These are phyloP conservation scores for Hypoxylon subgilvum DNA, from an alignment of 495 filamentous ascomycete genomes.

Conservation along the genomic window DNA sequence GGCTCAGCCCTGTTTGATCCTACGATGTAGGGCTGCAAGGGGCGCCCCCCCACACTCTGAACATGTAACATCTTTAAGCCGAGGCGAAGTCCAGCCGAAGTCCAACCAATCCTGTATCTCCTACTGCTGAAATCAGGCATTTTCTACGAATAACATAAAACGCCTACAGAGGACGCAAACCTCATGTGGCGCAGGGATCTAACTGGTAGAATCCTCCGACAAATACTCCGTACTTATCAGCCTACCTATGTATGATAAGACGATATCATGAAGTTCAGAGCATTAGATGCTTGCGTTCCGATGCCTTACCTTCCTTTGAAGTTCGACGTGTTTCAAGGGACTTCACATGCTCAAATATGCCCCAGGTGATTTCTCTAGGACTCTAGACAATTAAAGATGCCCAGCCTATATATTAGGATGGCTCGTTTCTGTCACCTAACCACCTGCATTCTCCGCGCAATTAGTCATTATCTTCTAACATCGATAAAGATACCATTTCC, in stretches of 20 bases:
- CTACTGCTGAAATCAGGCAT: background rate
- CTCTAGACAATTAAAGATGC: background rate
- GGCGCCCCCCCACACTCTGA: too few species aligned
- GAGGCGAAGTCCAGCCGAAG: too few species aligned
- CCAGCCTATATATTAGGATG: background rate
- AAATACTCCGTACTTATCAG: too few species aligned
- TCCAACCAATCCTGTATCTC: constrained; percentile 1
- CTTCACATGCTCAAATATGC: background rate
- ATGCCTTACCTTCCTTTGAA: background rate
- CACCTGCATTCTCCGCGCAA: background rate
- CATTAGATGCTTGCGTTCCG: background rate
- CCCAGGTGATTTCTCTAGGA: background rate
- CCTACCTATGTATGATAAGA: background rate
- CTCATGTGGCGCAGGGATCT: background rate
- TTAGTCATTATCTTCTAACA: constrained; percentile 52
- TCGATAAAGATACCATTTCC: constrained; percentile 2
- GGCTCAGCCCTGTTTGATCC: background rate
- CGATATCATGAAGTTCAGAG: constrained; percentile 17
- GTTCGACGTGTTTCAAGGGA: constrained; percentile 6
- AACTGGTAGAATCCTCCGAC: constrained; percentile 3
- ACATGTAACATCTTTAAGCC: background rate
- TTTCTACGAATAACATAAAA: constrained; percentile 25
- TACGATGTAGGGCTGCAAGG: background rate
- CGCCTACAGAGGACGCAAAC: background rate
- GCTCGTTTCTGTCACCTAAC: background rate